Conservation (phyloP, 495 filamentous ascomycete genomes). For the Astrothelium subdiscretum region DNA sequence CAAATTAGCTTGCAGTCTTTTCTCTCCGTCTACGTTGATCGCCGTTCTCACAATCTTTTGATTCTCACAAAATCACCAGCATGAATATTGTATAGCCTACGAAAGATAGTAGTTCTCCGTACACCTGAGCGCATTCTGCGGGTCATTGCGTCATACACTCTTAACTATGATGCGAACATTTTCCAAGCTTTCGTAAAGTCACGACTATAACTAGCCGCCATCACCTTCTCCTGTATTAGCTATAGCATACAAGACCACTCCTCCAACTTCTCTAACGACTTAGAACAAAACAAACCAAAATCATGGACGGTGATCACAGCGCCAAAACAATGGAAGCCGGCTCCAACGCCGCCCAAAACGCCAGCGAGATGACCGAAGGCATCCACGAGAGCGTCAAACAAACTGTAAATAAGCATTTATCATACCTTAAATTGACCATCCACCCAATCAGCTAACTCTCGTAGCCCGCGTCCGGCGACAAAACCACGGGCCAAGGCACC, state of each 20-base stretch:
- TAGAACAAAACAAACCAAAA: background rate
- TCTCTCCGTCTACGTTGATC: background rate
- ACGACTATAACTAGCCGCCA: background rate
- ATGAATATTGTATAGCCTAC: background rate
- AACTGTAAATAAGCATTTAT: background rate
- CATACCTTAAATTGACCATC: background rate
- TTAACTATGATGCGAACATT: background rate
- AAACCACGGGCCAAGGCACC: slow-evolving; percentile 9
- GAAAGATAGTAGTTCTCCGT: background rate
- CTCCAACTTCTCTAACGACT: background rate
- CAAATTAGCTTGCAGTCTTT: background rate
- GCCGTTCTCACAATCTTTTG: background rate
- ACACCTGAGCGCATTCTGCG: background rate
- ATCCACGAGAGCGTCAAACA: slow-evolving; percentile 15
- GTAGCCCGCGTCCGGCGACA: slow-evolving; percentile 9
- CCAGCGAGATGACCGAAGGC: slow-evolving; percentile 9
- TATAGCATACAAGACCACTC: background rate
- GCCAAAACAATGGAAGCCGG: slow-evolving; percentile 7
- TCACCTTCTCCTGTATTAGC: background rate
- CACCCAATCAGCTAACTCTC: background rate
- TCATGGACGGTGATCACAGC: slow-evolving; percentile 11
- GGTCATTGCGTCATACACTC: background rate
- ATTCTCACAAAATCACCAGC: background rate
- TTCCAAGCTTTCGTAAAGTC: background rate
- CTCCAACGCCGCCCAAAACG: slow-evolving; percentile 5